Evolutionary conservation across 2,329 filamentous ascomycete genomes (phyloP), one percentile per base, ranked within the genome.

Genomic region (Phoma sp.): DNA sequence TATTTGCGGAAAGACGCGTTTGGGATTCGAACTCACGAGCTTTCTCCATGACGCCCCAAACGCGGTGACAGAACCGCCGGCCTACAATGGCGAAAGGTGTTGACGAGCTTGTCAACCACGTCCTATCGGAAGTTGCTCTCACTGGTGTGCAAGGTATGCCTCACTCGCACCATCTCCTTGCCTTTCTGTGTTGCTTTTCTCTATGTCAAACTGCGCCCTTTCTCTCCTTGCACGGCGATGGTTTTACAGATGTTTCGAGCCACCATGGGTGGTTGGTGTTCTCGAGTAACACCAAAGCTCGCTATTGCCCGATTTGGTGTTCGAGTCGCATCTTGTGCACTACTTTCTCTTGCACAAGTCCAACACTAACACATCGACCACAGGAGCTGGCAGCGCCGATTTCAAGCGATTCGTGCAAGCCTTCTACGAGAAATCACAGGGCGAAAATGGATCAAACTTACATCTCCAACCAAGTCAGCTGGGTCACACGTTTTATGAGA

Each of bases 101-200:
- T 55, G 84, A 85, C 66, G 78, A 81, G 42, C 73, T 88, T 60
- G 78, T 87, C 57, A 80, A 86, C 66, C 83, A 79, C 72, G 66
- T 87, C 50, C 75, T 87, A 40, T 79, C 81, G 55, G 81, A 85
- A 71, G 81, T 87, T 68, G 84, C 84, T 20, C 77, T 87, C 39
- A 80, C 79, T 60, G 84, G 84, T 59, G 78, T 78, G 46, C 76
- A 81, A 78, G 85, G 85, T 86, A 76, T 65, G 82, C 77, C 47
- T 47, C 37, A 56, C 49, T 60, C 50, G 53, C 32, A 48, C 42
- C 38, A 15, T 36, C 33, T 25, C 23, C 46, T 47, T 38, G 51
- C 43, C 34, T 28, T 39, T 18, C 23, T 10, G 46, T 25, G 11
- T 30, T 40, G 20, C n/a, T 23, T 32, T 28, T 43, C 18, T 42